Evolutionary conservation across 257 asterid genomes (phyloP).

Genomic region (Apocynum venetum): DNA sequence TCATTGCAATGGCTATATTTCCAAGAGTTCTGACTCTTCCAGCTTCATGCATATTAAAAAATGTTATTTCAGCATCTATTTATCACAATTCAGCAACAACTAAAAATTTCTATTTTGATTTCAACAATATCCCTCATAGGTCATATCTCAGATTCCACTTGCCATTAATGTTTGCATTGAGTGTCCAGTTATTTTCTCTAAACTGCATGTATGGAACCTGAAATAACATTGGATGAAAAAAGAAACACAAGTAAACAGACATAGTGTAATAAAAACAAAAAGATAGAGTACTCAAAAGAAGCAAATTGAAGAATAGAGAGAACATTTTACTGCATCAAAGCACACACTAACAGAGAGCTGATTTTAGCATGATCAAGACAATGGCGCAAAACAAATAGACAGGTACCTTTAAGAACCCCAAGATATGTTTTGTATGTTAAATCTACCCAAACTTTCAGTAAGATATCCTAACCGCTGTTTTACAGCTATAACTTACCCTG

Average conservation of each 20-base stretch:
- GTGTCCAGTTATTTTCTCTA: slow-evolving; percentile 82
- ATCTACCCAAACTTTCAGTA: neutral
- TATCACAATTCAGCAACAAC: neutral
- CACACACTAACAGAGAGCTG: neutral
- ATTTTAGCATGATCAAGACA: neutral
- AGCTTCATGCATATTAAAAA: slow-evolving; percentile 4
- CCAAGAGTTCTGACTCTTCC: slow-evolving; percentile 2
- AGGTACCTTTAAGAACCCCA: neutral
- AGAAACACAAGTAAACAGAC: slow-evolving; percentile 9
- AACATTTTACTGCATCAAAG: neutral
- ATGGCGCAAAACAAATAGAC: neutral
- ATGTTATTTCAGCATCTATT: neutral
- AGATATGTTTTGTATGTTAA: neutral
- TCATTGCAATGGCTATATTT: neutral
- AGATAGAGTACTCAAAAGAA: neutral
- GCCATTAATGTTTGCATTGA: slow-evolving; percentile 50
- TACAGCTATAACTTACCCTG: neutral
- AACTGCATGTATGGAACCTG: slow-evolving; percentile 73
- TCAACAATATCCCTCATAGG: slow-evolving; percentile 32
- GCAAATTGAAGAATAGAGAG: neutral
- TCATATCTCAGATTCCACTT: slow-evolving; percentile 70
- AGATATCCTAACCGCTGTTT: neutral
- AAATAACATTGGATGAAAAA: slow-evolving; percentile 5
- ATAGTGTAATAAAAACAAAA: neutral
- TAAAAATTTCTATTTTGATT: neutral